Base-by-base conservation (phyloP, 164 flowering plant species). In the Houttuynia cordata region DNA sequence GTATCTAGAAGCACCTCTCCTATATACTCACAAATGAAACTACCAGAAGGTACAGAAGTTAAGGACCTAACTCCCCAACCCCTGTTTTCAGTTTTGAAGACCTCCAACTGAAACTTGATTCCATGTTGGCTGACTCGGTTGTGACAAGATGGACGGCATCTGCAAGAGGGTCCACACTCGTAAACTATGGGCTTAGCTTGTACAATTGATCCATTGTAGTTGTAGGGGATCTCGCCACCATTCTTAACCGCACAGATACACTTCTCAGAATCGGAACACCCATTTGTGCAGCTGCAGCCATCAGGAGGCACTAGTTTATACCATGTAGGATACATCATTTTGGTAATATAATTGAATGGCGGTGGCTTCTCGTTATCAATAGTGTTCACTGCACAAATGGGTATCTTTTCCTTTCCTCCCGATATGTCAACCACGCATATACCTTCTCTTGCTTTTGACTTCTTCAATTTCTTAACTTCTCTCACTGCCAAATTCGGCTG, bases 51-150 rank as follows among this genome's bases (percentile, higher is more conserved):
- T 19, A 91, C 85, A 10, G 84, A 86, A 66, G 78, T 70, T 4
- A 83, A 53, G n/a, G 91, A 81, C 73, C 96, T 75, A 56, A 91
- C 86, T 23, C 96, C 98, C 98, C 98, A 91, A 7, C 96, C 98
- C 67, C 82, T 82, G 2, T 73, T 65, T 52, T 75, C 72, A 6
- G 96, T 91, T 76, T 85, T 91, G 68, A 91, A 91, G 52, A 91
- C 77, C 71, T 91, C 96, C 25, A 88, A 81, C 63, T 71, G 87
- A 71, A 82, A 65, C 71, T 70, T 81, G 56, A 83, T 75, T 39
- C 98, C 95, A 56, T 64, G 77, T 55, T 88, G 98, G 51, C 78
- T 85, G 24, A 86, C 95, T 70, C 96, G 72, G 65, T 86, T 86
- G 53, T 75, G 68, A 68, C 98, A 91, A 64, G 94, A 77, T 24